Conservation (phyloP, 352 stramenopile species). For the Plasmopara halstedii region DNA sequence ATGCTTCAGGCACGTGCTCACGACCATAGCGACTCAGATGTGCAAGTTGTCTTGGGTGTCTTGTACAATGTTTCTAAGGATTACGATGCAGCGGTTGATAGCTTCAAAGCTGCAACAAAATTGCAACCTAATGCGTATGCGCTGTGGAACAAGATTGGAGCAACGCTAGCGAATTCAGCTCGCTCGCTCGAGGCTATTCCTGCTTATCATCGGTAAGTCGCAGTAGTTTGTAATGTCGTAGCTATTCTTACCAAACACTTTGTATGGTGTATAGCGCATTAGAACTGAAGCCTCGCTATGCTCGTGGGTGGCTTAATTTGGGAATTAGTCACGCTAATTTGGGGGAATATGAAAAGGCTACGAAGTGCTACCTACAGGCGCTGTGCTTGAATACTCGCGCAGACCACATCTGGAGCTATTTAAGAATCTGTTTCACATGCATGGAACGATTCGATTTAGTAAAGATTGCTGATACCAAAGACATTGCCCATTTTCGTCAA, state of each 20-base stretch:
- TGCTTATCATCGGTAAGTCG: constrained; percentile 81
- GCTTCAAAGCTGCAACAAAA: constrained; percentile 83
- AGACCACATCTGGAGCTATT: constrained; percentile 97
- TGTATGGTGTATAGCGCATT: constrained; percentile 61
- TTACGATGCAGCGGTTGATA: constrained; percentile 88
- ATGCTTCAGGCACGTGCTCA: constrained; percentile 88
- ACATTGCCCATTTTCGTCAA: constrained; percentile 68
- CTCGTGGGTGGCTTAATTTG: constrained; percentile 96
- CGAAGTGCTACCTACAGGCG: constrained; percentile 96
- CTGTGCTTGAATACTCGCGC: constrained; percentile 93
- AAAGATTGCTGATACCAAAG: constrained; percentile 82
- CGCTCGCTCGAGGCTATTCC: constrained; percentile 90
- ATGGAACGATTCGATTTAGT: constrained; percentile 96
- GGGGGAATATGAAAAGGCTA: constrained; percentile 91
- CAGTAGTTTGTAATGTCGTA: neutral
- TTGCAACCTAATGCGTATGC: constrained; percentile 90
- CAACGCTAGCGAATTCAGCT: constrained; percentile 94
- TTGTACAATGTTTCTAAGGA: constrained; percentile 97
- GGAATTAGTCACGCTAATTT: constrained; percentile 97
- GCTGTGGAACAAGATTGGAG: constrained; percentile 97
- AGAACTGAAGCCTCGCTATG: constrained; percentile 95
- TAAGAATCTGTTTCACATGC: constrained; percentile 96
- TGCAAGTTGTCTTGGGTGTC: constrained; percentile 91
- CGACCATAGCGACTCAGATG: constrained; percentile 67
- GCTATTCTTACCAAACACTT: constrained; percentile 7